Conservation (phyloP, 2,329 filamentous ascomycete species). For the Ilyonectria destructans region DNA sequence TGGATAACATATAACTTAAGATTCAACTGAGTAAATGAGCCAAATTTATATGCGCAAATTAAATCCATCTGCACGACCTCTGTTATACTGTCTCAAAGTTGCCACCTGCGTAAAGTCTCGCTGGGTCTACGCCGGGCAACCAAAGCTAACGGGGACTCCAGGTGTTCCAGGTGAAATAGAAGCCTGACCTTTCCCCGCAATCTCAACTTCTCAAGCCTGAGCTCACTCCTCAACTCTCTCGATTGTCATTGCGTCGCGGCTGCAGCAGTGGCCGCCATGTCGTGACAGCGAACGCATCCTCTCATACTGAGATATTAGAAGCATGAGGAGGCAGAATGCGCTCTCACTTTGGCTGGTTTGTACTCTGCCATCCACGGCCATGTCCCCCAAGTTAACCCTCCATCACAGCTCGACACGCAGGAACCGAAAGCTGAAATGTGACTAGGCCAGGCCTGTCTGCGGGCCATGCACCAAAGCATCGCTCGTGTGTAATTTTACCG, state of each 20-base stretch:
- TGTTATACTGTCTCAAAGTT: too few relatives aligned
- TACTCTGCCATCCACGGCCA: not conserved
- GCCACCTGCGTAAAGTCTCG: too few relatives aligned
- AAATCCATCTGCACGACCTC: too few relatives aligned
- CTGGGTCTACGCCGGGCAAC: too few relatives aligned
- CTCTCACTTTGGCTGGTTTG: not conserved
- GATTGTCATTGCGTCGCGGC: not conserved
- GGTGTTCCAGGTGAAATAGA: too few relatives aligned
- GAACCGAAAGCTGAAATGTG: conserved; percentile 48
- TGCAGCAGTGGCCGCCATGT: not conserved
- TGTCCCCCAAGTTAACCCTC: not conserved
- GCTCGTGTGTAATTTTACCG: conserved; percentile 34
- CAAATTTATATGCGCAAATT: too few relatives aligned
- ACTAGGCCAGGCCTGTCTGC: conserved; percentile 45
- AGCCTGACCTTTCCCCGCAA: too few relatives aligned
- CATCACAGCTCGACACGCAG: conserved; percentile 39
- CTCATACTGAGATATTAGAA: not conserved
- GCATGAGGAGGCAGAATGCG: not conserved
- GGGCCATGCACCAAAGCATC: conserved; percentile 39
- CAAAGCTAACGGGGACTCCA: too few relatives aligned
- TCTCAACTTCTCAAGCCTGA: not conserved
- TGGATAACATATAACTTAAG: too few relatives aligned
- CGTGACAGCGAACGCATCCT: not conserved
- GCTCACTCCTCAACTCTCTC: not conserved
- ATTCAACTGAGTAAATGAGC: too few relatives aligned